phyloP scores from a whole-genome alignment of 2,329 filamentous ascomycete genomes.

The Raffaelea albimanens region DNA sequence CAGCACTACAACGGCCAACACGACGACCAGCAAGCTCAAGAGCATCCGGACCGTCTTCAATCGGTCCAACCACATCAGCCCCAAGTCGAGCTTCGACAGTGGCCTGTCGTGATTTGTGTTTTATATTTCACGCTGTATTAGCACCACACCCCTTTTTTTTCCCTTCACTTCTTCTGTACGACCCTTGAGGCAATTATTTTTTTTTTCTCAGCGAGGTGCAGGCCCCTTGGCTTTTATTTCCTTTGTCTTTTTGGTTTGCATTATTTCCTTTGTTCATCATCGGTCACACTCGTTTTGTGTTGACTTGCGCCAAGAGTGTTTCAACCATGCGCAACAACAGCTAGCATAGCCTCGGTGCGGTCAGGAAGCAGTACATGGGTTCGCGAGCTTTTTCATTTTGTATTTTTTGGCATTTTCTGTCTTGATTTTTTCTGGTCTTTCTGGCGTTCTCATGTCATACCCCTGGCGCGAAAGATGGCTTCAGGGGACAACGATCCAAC shows the following conservation, averaged over 20 bases:
- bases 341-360: background rate
- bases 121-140: background rate
- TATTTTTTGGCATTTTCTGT: slow-evolving; percentile 5
- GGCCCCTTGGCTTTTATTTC: background rate
- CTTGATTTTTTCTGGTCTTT: slow-evolving; percentile 12
- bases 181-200: no score
- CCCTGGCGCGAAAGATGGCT: no score
- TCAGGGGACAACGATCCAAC: no score
- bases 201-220: no score
- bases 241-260: slow-evolving; percentile 5
- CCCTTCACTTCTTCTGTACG: background rate
- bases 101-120: slow-evolving; percentile 12
- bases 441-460: no score
- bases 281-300: background rate
- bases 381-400: background rate
- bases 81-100: slow-evolving; percentile 36
- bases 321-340: background rate
- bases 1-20: slow-evolving; percentile 29
- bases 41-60: slow-evolving; percentile 40
- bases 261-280: slow-evolving; percentile 13
- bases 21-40: slow-evolving; percentile 44
- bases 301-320: background rate
- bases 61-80: slow-evolving; percentile 39
- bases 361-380: background rate
- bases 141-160: background rate